Conservation (phyloP, 495 filamentous ascomycete genomes). For the Penicillium tannophilum region DNA sequence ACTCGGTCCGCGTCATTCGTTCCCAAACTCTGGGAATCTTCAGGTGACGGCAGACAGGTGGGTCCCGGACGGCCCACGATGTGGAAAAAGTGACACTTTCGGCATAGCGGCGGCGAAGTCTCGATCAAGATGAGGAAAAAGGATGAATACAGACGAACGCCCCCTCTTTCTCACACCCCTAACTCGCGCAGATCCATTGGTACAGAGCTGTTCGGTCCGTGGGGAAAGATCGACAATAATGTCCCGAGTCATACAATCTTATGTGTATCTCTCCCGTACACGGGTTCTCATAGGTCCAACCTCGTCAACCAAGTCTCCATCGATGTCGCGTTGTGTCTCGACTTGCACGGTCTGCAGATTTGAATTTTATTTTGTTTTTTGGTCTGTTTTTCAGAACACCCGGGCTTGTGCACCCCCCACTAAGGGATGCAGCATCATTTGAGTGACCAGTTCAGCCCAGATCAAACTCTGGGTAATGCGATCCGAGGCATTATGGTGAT, state of each 20-base stretch:
- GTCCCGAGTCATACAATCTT: constrained; percentile 19
- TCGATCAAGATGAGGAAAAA: constrained; percentile 1
- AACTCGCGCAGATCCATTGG: neutral
- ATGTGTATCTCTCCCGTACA: neutral
- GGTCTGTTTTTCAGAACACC: constrained; percentile 1
- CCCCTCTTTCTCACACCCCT: constrained; percentile 10
- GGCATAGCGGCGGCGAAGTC: constrained; percentile 9
- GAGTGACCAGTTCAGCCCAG: constrained; percentile 15
- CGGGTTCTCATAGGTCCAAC: constrained; percentile 17
- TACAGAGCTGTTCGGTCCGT: constrained; percentile 4
- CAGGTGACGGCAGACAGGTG: constrained; percentile 21
- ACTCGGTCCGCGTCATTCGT: constrained; percentile 10
- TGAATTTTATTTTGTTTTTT: constrained; percentile 9
- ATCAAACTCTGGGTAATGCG: constrained; percentile 18
- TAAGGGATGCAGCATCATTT: neutral
- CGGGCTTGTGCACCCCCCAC: constrained; percentile 6
- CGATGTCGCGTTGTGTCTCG: constrained; percentile 15
- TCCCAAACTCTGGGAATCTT: constrained; percentile 5
- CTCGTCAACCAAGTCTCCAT: neutral
- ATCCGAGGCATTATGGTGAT: constrained; percentile 11
- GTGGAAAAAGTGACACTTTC: constrained; percentile 8
- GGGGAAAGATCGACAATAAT: constrained; percentile 28
- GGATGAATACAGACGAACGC: constrained; percentile 7
- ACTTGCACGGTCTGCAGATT: constrained; percentile 5
- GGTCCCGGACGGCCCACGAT: constrained; percentile 12